phyloP scores from a whole-genome alignment of 805 yeast genomes.

The Lipomyces mesembrius region DNA sequence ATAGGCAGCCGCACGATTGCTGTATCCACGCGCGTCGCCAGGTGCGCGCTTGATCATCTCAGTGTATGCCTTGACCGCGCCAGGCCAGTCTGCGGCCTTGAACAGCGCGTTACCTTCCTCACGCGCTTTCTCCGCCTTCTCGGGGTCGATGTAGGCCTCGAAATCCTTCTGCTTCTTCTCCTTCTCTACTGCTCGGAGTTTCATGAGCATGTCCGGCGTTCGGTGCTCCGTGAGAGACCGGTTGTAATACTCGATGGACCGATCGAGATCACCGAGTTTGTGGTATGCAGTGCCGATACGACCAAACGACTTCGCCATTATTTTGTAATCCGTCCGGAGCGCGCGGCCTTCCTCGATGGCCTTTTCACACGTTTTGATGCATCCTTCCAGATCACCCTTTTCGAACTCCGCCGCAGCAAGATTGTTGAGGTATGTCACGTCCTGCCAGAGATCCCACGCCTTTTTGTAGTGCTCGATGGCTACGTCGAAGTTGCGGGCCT shows the following conservation, averaged over 20 bases:
- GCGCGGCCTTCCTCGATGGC: conserved; percentile 93
- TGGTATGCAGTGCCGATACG: conserved; percentile 83
- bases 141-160: conserved; percentile 82
- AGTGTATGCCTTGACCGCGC: conserved; percentile 89
- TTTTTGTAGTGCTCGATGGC: conserved; percentile 84
- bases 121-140: conserved; percentile 93
- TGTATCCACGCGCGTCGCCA: conserved; percentile 92
- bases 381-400: conserved; percentile 86
- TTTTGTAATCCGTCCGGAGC: conserved; percentile 85
- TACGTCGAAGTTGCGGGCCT: conserved; percentile 84
- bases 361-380: conserved; percentile 75
- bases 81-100: conserved; percentile 94
- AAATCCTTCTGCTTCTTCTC: conserved; percentile 79
- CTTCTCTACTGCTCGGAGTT: conserved; percentile 86
- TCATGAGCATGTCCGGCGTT: conserved; percentile 87
- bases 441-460: conserved; percentile 82
- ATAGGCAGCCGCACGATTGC: conserved; percentile 96
- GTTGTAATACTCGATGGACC: conserved; percentile 80
- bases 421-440: conserved; percentile 92
- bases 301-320: conserved; percentile 90
- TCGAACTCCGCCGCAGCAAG: conserved; percentile 98
- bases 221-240: conserved; percentile 96
- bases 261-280: conserved; percentile 71
- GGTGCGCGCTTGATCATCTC: conserved; percentile 99
- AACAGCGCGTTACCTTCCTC: conserved; percentile 87